These are phyloP conservation scores for Myriosclerotinia curreyana DNA, from an alignment of 2,329 filamentous ascomycete species.

Conservation along the genomic window DNA sequence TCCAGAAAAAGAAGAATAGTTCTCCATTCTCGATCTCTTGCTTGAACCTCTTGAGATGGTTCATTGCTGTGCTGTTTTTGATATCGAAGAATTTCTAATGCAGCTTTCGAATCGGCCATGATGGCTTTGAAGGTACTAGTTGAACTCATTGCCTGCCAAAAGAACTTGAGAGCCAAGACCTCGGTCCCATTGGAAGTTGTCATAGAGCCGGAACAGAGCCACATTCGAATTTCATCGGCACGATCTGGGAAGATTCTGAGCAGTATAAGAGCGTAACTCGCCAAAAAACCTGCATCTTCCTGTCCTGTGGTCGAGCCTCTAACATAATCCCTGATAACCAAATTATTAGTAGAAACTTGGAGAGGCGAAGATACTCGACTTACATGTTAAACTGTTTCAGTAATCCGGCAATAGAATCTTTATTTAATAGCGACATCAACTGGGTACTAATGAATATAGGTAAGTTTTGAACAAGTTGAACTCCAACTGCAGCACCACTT, in stretches of 20 bases:
- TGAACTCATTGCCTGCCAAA: constrained; percentile 68
- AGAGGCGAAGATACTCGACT: background rate
- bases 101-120: constrained; percentile 53
- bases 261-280: constrained; percentile 82
- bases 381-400: constrained; percentile 35
- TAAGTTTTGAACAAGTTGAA: constrained; percentile 33
- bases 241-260: constrained; percentile 78
- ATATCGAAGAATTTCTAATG: constrained; percentile 49
- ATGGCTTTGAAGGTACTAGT: constrained; percentile 58
- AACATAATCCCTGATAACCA: constrained; percentile 31
- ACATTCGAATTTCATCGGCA: constrained; percentile 91
- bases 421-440: constrained; percentile 68
- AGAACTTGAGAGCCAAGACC: constrained; percentile 72
- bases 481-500: background rate
- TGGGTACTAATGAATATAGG: constrained; percentile 61
- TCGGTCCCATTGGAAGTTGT: constrained; percentile 37
- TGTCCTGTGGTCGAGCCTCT: constrained; percentile 33
- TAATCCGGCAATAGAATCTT: constrained; percentile 63
- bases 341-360: background rate
- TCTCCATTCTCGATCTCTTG: constrained; percentile 66
- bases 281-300: constrained; percentile 66
- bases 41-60: constrained; percentile 23
- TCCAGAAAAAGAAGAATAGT: constrained; percentile 88
- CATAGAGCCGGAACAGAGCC: constrained; percentile 69
- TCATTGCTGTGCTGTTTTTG: constrained; percentile 28